Evolutionary conservation across 495 filamentous ascomycete genomes (phyloP), one percentile per base, ranked within the genome.

Genomic region (Aspergillus nidulans): DNA sequence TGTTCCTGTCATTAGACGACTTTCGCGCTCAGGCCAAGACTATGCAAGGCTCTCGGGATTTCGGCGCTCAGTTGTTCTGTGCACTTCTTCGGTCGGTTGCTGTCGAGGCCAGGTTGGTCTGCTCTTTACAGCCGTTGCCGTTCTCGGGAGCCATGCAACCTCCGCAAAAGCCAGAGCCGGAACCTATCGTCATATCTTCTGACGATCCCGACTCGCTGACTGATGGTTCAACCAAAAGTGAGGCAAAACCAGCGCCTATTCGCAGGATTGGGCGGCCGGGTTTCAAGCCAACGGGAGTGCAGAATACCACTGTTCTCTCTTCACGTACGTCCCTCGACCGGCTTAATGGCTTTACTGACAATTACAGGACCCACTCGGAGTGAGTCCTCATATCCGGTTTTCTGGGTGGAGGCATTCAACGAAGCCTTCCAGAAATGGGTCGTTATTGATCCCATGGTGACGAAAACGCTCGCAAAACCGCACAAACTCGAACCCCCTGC

Each of bases 401-500:
- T 88, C 65, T 98, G 94, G 94, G 85, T 96, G 1, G 94, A 98
- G 70, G 86, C 88, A 2, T 90, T 95, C 62, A 89, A 96, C 62
- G 74, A 82, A 52, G 87, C 85, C 13, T 76, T 86, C 26, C 87
- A 96, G 64, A 95, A 91, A 77, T 97, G 92, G 92, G 79, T 95
- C 46, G 80, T 90, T 1, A 80, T 94, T 21, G 95, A 98, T 63
- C 87, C 92, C 0, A 64, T 97, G 3, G 89, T 91, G 26, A 96
- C 90, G 2, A 73, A 76, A 36, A 85, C 89, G 0, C 79, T 91
- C 24, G 85, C 81, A 60, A 91, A 88, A 59, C 82, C 90, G 1
- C 77, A 77, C 3, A 85, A 81, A 59, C 77, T 97, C 30, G 92
- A 97, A 61, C 94, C 94, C 0, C 89, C 95, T 0, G 75, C 84